These are phyloP conservation scores for Plasmodium gonderi DNA, from an alignment of 169 alveolate genomes.

Conservation along the genomic window DNA sequence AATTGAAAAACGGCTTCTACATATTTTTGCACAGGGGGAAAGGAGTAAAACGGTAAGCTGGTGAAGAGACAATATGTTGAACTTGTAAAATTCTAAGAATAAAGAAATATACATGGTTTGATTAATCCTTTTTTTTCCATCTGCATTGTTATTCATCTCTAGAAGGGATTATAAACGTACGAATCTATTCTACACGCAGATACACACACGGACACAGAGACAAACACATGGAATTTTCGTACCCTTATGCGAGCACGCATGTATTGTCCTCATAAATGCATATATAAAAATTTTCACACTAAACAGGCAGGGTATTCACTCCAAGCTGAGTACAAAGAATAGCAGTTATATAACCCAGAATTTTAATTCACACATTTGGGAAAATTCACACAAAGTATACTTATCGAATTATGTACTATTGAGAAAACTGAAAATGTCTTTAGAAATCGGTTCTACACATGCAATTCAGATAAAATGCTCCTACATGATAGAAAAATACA, in stretches of 20 bases:
- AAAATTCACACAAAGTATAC: not conserved
- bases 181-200: too few species aligned
- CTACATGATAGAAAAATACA: slow-evolving; percentile 68
- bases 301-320: too few species aligned
- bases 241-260: too few species aligned
- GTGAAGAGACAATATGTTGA: too few species aligned
- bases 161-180: too few species aligned
- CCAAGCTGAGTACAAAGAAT: not conserved
- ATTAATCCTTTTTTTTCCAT: not conserved
- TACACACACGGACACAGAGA: too few species aligned
- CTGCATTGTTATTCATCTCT: not conserved
- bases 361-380: not conserved
- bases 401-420: not conserved
- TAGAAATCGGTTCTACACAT: not conserved
- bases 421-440: slow-evolving; percentile 23
- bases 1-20: not conserved
- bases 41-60: not conserved
- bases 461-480: slow-evolving; percentile 64
- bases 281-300: too few species aligned
- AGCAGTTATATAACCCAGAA: not conserved
- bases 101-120: not conserved
- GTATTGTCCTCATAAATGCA: too few species aligned
- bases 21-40: not conserved
- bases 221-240: too few species aligned
- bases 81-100: not conserved